Base-by-base conservation (phyloP, 2,329 filamentous ascomycete genomes). In the Alternaria novae-zelandiae region DNA sequence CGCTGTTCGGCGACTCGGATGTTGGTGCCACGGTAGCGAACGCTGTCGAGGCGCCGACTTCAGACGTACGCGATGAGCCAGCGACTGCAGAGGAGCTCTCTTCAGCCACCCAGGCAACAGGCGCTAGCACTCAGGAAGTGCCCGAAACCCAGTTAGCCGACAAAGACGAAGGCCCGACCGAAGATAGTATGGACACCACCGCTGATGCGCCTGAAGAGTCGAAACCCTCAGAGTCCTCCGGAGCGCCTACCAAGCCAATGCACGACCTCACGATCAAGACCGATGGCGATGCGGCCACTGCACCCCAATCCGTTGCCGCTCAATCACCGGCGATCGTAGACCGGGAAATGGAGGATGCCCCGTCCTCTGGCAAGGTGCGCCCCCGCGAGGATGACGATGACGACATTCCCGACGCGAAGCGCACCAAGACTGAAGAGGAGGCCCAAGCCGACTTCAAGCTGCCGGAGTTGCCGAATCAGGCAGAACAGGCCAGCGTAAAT, bases 331-430 rank as follows among this genome's bases (percentile, higher is more conserved):
- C 73, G 7, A 64, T 64, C 17, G 55, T 67, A 6, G 78, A 80
- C 60, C 73, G 74, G 12, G 73, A 78, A 6, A 81, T 81, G 79
- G 71, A 75, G 49, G 80, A 82, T 59, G 79, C 78, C 44, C 79
- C 79, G 7, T 66, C 71, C 3, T 78, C 78, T n/a, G 78, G 78
- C 30, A 79, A 78, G 53, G 85, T 92, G 2, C 89, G 93, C 11
- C 91, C 90, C 69, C 90, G 94, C 13, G 71, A 73, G 50, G 71
- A 71, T 26, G 93, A 97, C 67, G 82, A 83, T 15, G 83, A 83
- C 1, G 82, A 82, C 17, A 82, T 76, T n/a, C 83, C 93, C 67
- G 90, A 57, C 15, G 87, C 93, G 1, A 97, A 97, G 83, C 90
- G 94, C 25, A 88, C 92, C 41, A 95, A 90, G 81, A 91, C 92